These are phyloP conservation scores for Decorospora gaudefroyi DNA, from an alignment of 2,329 filamentous ascomycete genomes.

Conservation along the genomic window DNA sequence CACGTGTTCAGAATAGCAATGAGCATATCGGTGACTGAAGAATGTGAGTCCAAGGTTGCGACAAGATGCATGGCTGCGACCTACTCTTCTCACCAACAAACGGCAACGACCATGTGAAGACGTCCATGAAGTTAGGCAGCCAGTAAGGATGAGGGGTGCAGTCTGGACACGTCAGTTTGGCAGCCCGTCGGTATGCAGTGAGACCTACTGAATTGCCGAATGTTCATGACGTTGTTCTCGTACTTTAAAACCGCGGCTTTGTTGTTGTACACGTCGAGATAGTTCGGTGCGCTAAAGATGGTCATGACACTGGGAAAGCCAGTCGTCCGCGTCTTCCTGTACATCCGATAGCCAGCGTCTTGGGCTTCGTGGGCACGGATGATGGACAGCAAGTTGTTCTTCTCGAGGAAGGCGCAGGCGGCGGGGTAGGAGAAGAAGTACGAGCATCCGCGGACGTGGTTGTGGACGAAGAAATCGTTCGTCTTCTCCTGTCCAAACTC, in stretches of 20 bases:
- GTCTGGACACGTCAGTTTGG: conserved; percentile 52
- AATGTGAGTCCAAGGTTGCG: conserved; percentile 22
- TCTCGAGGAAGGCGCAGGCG: conserved; percentile 95
- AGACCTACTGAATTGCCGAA: conserved; percentile 80
- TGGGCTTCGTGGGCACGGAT: conserved; percentile 98
- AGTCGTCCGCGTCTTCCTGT: conserved; percentile 95
- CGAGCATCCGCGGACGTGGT: conserved; percentile 96
- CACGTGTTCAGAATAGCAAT: conserved; percentile 98
- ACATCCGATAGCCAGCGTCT: conserved; percentile 98
- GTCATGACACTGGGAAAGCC: conserved; percentile 99
- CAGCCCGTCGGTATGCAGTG: not conserved
- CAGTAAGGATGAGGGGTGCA: conserved; percentile 99
- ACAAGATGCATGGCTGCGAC: conserved; percentile 7
- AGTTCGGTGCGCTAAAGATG: conserved; percentile 98
- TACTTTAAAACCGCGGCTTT: conserved; percentile 99
- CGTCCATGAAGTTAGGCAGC: conserved; percentile 99
- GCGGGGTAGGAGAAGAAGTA: conserved; percentile 99
- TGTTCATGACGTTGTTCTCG: conserved; percentile 99
- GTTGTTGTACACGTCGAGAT: conserved; percentile 99
- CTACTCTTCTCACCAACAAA: conserved; percentile 91
- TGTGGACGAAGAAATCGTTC: conserved; percentile 95
- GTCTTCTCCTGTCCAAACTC: conserved; percentile 99
- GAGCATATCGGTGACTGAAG: conserved; percentile 86
- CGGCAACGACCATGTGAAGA: conserved; percentile 99
- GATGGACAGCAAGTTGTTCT: conserved; percentile 96